phyloP scores from a whole-genome alignment of 345 rosid genomes.

The Rhodamnia argentea region DNA sequence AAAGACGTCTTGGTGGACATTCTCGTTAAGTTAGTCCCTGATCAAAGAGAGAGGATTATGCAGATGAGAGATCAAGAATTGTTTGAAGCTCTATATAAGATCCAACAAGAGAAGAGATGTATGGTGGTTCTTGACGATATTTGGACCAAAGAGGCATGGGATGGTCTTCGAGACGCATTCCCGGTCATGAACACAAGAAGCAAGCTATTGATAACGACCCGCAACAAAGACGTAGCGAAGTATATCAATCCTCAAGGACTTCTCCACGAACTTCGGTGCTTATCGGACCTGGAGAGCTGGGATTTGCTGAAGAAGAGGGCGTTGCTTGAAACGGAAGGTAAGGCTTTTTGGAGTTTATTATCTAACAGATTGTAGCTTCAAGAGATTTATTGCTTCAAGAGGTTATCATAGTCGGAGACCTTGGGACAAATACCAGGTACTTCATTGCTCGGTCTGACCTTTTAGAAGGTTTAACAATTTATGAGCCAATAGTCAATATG shows the following conservation, averaged over 20 bases:
- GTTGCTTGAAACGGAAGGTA: conserved; percentile 12
- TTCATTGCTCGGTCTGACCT: neutral
- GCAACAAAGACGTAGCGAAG: conserved; percentile 19
- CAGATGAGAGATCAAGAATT: conserved; percentile 28
- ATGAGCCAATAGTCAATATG: neutral
- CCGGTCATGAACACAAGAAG: conserved; percentile 6
- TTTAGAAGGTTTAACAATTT: neutral
- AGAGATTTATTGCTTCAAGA: too few species aligned
- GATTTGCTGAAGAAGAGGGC: conserved; percentile 28
- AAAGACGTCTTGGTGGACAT: conserved; percentile 22
- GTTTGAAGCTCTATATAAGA: conserved; percentile 2
- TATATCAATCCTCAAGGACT: conserved; percentile 7
- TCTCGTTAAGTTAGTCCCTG: conserved; percentile 13
- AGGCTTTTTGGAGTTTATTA: neutral
- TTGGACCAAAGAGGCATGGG: conserved; percentile 28
- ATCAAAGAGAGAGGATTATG: conserved; percentile 18
- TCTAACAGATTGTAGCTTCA: neutral
- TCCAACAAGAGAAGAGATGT: conserved; percentile 10
- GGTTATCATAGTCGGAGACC: too few species aligned
- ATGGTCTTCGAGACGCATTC: conserved; percentile 16
- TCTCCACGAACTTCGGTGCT: conserved; percentile 2
- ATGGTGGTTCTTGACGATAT: conserved; percentile 37
- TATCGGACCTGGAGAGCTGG: conserved; percentile 29
- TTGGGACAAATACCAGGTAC: neutral
- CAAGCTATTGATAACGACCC: conserved; percentile 32